Evolutionary conservation across 2,329 filamentous ascomycete genomes (phyloP), one percentile per base, ranked within the genome.

Genomic region (Sporothrix pseudoabietina): DNA sequence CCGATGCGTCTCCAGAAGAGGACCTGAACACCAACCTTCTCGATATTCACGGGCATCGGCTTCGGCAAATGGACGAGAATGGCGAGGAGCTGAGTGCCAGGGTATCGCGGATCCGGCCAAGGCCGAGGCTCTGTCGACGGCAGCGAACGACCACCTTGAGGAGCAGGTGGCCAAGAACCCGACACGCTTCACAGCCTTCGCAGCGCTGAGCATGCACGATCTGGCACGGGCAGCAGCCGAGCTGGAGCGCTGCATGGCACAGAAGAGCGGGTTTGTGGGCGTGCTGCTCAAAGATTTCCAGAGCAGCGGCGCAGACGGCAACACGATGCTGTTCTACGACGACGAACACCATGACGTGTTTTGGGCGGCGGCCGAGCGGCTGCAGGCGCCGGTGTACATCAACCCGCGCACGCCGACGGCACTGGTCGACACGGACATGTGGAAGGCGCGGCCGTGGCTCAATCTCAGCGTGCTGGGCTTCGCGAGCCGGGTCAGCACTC

Each of bases 301-400:
- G 77, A 85, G 86, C 39, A 84, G 87, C 19, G 88, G 88, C 3
- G 75, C 81, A 0, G 86, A 89, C 73, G 88, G 88, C 52, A 87
- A 90, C 72, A 85, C 85, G 32, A 87, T 89, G 82, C 82, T 91
- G 78, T 91, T 90, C 81, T 91, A 91, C 80, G 90, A 91, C 77
- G 82, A 84, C 9, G 83, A 85, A 0, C 84, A 87, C 74, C 92
- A 86, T 84, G 87, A 89, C 76, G 79, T 85, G 30, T 91, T 91
- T 83, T 91, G 89, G 89, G 78, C 83, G 14, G 85, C 85, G 0
- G 84, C 86, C 9, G 83, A 83, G 1, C 86, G 90, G 59, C 85
- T 91, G 0, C 87, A 90, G 73, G 88, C 90, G 0, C 89, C 89
- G 0, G 84, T 91, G 68, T 91, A 91, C 77, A 82, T 91, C 0